Evolutionary conservation across 805 yeast genomes (phyloP), one percentile per base, ranked within the genome.

Genomic region (Saccharomycopsis javanensis): DNA sequence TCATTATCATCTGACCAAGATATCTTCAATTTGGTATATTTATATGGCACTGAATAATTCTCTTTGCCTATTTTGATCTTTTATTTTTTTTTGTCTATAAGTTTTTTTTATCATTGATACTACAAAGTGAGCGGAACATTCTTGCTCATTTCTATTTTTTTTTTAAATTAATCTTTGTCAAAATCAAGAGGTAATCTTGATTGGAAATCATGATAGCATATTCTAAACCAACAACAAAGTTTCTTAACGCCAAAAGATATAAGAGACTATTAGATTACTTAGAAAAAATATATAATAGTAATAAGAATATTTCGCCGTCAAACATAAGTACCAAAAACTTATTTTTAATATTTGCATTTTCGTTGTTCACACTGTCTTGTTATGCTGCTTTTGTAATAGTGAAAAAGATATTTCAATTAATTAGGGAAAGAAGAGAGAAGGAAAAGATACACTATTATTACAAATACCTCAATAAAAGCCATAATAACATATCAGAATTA

Each of bases 361-460:
- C 58, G 4, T 48, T 60, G 27, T 53, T 51, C 11, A 53, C 60
- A 3, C 55, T 52, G 48, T 28, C 57, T 8, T 51, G 46, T 4
- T 60, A 60, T 51, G 62, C 50, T 33, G 46, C 57, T n/a, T 54
- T 46, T 30, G 15, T 55, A 15, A 38, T 60, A 6, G 20, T 57
- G 16, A 50, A 51, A 23, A 56, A 50, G 16, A 16, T 60, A 4
- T 11, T 60, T 8, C 35, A 33, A 20, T 50, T 34, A n/a, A 51
- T 37, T 25, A 45, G 54, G 7, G 62, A 60, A 30, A 28, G 48
- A 16, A 25, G 60, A n/a, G 62, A 60, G 35, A 57, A 37, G 35
- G 55, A 52, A 25, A 60, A 60, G 48, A 34, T 60, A 2, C 48
- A 35, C 7, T 57, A 60, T 46, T 60, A 60, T 30, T 57, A 60